Base-by-base conservation (phyloP, 495 filamentous ascomycete species). In the Aspergillus homomorphus region DNA sequence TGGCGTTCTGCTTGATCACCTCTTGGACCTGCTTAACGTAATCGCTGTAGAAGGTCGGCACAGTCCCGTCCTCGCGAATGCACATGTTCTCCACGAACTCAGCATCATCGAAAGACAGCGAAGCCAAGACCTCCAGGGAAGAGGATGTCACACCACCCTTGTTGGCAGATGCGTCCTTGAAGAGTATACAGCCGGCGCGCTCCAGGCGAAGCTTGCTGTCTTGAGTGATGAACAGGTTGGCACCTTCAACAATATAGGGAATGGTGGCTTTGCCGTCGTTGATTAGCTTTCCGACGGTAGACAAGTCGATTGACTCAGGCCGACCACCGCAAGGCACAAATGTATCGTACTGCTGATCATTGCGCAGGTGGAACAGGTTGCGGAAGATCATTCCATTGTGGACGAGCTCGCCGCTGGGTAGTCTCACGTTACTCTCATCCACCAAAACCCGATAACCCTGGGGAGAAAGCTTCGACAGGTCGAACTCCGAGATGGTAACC, bases 91-190 rank as follows among this genome's bases (percentile, higher is more conserved):
- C 81, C 42, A 85, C 84, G 71, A 98, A 98, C 56, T 86, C 87
- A 52, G 82, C 73, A 61, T 98, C 93, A 70, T 98, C 87, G 69
- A 98, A 97, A 45, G 90, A 92, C 54, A 98, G 82, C 0, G 92
- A 91, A 10, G 94, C 94, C 18, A 98, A 82, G 4, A 98, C 94
- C 66, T 98, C 94, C 46, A 98, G 84, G 5, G 94, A 98, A 0
- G 94, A 98, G n/a, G 90, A 96, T 6, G 94, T 98, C 49, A 98
- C 94, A 70, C 94, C 94, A 66, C 94, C 94, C 81, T 98, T 98
- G 82, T 98, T 98, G 45, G 95, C 92, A 45, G 91, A 96, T 14
- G 94, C 94, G 74, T 98, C 94, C 79, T 98, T 98, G 84, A 90
- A 98, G 45, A 98, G 73, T 63, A 98, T 87, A 68, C 89, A 91